phyloP scores from a whole-genome alignment of 139 green algal species.

The Nannochloris sp. region DNA sequence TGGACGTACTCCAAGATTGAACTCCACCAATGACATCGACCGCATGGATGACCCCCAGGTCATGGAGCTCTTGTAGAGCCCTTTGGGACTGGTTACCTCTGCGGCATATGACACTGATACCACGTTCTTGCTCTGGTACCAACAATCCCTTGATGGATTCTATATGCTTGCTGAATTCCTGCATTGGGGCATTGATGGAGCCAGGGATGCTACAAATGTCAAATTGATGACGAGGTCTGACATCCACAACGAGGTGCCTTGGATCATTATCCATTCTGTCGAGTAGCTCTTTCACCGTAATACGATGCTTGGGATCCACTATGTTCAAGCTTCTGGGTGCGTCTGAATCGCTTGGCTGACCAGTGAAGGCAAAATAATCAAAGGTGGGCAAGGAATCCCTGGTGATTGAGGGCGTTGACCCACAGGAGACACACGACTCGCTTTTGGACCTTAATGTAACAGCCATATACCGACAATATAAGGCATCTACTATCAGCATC shows the following conservation, averaged over 20 bases:
- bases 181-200: conserved; percentile 14
- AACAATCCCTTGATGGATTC: conserved; percentile 4
- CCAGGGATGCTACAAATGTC: conserved; percentile 42
- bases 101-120: conserved; percentile 78
- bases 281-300: conserved; percentile 22
- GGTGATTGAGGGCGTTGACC: conserved; percentile 39
- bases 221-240: conserved; percentile 65
- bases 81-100: conserved; percentile 89
- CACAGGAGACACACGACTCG: conserved; percentile 55
- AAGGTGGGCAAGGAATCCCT: conserved; percentile 39
- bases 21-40: conserved; percentile 75
- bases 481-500: conserved; percentile 67
- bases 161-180: conserved; percentile 1
- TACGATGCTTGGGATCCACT: conserved; percentile 30
- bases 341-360: conserved; percentile 37
- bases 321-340: conserved; percentile 35
- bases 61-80: conserved; percentile 51
- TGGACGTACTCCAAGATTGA: conserved; percentile 52
- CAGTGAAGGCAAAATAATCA: conserved; percentile 75
- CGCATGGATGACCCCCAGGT: conserved; percentile 42
- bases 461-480: conserved; percentile 50
- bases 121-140: conserved; percentile 20
- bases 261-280: background rate
- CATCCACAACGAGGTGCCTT: conserved; percentile 59
- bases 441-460: conserved; percentile 59